phyloP scores from a whole-genome alignment of 805 yeast species.

The Wickerhamiella azymoides region DNA sequence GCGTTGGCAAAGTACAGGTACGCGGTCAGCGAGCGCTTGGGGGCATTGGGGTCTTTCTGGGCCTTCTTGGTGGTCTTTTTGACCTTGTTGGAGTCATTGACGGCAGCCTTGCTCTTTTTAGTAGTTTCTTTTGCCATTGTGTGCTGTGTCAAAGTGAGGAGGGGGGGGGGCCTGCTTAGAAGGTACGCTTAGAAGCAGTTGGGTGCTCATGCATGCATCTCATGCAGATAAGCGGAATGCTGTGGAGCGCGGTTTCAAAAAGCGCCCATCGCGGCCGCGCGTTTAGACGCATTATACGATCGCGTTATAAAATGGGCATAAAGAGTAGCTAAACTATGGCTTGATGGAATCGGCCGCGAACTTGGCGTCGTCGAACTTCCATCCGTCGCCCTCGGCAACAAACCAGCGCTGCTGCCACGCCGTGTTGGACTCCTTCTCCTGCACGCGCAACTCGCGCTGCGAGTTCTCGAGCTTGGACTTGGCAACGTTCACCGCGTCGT shows the following conservation, averaged over 20 bases:
- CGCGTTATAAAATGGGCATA: too few species aligned
- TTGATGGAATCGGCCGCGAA: slow-evolving; percentile 15
- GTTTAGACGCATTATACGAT: too few species aligned
- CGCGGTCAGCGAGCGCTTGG: slow-evolving; percentile 95
- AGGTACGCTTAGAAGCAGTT: neutral
- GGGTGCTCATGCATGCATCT: neutral
- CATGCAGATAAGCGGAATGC: neutral
- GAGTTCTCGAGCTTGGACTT: slow-evolving; percentile 69
- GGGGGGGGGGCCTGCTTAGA: neutral
- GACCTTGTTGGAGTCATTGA: slow-evolving; percentile 8
- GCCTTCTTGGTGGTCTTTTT: slow-evolving; percentile 18
- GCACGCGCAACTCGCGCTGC: slow-evolving; percentile 69
- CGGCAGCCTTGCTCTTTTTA: slow-evolving; percentile 12
- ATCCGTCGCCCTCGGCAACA: slow-evolving; percentile 24
- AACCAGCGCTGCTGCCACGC: slow-evolving; percentile 82
- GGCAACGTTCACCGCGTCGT: slow-evolving; percentile 56
- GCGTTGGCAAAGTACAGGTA: slow-evolving; percentile 99
- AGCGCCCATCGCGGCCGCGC: too few species aligned
- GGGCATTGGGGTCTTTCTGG: slow-evolving; percentile 60
- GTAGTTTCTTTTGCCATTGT: slow-evolving; percentile 18
- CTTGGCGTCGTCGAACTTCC: slow-evolving; percentile 20
- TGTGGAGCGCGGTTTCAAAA: neutral
- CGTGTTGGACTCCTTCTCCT: slow-evolving; percentile 49
- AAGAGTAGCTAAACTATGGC: neutral
- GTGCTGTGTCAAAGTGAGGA: neutral